Evolutionary conservation across 2,329 filamentous ascomycete genomes (phyloP).

Genomic region (Polytolypa hystricis): DNA sequence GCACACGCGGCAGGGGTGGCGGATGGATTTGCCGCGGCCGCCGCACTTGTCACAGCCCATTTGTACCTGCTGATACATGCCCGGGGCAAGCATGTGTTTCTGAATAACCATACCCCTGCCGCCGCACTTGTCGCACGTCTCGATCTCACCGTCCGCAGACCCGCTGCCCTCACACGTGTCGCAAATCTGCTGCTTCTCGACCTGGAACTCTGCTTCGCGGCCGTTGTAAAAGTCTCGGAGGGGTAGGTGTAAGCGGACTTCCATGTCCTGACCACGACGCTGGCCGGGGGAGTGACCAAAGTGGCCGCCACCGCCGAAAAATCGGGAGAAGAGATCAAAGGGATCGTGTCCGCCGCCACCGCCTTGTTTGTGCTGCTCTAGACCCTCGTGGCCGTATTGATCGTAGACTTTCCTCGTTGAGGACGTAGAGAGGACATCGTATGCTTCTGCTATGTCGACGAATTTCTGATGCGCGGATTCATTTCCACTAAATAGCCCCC

Average conservation of each 20-base stretch:
- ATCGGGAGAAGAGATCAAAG: conserved; percentile 90
- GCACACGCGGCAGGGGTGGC: conserved; percentile 74
- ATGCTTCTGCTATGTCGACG: conserved; percentile 86
- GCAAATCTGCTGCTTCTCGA: conserved; percentile 93
- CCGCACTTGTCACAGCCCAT: conserved; percentile 78
- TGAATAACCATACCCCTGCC: conserved; percentile 77
- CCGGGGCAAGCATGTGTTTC: conserved; percentile 86
- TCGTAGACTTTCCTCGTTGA: conserved; percentile 85
- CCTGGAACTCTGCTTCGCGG: conserved; percentile 69
- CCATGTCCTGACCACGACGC: conserved; percentile 76
- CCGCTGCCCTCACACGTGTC: conserved; percentile 82
- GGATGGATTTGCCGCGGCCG: conserved; percentile 78
- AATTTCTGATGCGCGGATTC: conserved; percentile 78
- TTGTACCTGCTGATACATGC: conserved; percentile 98
- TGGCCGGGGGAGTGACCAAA: conserved; percentile 63
- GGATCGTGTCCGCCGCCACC: conserved; percentile 61
- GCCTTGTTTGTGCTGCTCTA: conserved; percentile 70
- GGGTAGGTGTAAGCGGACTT: conserved; percentile 67
- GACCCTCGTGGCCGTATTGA: conserved; percentile 80
- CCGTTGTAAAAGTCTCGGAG: conserved; percentile 91
- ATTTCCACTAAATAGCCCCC: no score
- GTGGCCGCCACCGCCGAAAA: conserved; percentile 87
- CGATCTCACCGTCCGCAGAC: conserved; percentile 68
- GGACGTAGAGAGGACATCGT: conserved; percentile 75
- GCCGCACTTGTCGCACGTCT: conserved; percentile 64